phyloP scores from a whole-genome alignment of 768 basidiomycete species.

The Mrakia gelida region DNA sequence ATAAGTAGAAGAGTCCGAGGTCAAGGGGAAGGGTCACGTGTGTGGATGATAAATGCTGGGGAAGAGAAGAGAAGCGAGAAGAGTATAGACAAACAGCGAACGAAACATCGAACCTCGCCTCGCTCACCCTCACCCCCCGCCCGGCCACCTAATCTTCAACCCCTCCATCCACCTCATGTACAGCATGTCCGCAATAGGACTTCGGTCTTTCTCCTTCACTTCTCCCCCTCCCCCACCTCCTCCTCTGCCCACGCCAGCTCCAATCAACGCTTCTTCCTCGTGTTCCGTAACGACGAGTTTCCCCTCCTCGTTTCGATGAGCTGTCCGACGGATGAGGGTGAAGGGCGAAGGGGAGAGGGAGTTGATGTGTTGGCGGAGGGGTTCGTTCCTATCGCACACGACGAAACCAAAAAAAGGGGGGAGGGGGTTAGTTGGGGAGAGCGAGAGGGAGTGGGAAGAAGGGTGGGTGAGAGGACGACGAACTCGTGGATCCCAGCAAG shows the following conservation, averaged over 20 bases:
- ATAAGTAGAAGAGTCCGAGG: too few relatives aligned
- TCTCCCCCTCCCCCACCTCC: neutral
- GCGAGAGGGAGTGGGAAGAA: neutral
- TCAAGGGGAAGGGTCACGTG: too few relatives aligned
- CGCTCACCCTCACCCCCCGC: slow-evolving; percentile 12
- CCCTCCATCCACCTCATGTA: slow-evolving; percentile 33
- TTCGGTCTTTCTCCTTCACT: slow-evolving; percentile 4
- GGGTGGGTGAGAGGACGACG: neutral
- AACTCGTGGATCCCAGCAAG: slow-evolving; percentile 57
- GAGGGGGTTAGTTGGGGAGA: neutral
- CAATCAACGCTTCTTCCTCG: neutral
- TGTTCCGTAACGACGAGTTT: slow-evolving; percentile 19
- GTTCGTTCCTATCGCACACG: neutral
- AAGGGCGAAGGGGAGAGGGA: neutral
- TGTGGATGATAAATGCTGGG: too few relatives aligned
- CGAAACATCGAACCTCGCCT: neutral
- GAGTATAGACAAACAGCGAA: neutral
- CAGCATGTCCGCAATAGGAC: slow-evolving; percentile 29
- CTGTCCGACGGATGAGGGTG: slow-evolving; percentile 24
- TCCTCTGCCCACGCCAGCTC: too few relatives aligned
- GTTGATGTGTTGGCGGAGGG: slow-evolving; percentile 27
- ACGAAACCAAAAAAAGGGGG: neutral
- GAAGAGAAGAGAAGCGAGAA: neutral
- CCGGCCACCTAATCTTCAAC: slow-evolving; percentile 28
- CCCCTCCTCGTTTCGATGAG: neutral